phyloP scores from a whole-genome alignment of 2,329 filamentous ascomycete species.

The Atkinsonella hypoxylon region DNA sequence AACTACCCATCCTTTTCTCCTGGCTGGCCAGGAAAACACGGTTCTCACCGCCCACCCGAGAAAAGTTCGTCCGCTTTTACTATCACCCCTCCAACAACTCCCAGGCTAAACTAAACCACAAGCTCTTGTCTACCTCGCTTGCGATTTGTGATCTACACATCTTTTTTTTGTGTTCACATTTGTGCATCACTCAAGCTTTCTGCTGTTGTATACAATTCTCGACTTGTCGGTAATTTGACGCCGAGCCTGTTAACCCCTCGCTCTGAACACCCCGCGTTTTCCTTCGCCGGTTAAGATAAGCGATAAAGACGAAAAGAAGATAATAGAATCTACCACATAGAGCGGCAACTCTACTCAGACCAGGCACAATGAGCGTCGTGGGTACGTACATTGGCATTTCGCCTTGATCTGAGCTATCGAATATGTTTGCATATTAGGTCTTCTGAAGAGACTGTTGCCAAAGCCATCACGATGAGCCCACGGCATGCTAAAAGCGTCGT shows the following conservation, averaged over 20 bases:
- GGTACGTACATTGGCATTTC: slow-evolving; percentile 25
- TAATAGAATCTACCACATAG: background rate
- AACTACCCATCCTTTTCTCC: background rate
- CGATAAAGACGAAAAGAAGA: slow-evolving; percentile 4
- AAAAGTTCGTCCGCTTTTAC: slow-evolving; percentile 1
- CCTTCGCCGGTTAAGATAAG: slow-evolving; percentile 3
- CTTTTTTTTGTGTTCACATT: background rate
- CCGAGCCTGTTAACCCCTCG: background rate
- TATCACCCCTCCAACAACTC: background rate
- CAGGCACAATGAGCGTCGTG: slow-evolving; percentile 42
- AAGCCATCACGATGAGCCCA: too few species aligned
- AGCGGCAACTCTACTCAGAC: slow-evolving; percentile 13
- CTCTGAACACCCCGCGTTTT: slow-evolving; percentile 1
- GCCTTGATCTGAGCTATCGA: too few species aligned
- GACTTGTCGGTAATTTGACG: background rate
- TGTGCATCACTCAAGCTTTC: background rate
- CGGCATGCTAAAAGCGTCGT: too few species aligned
- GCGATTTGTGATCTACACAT: background rate
- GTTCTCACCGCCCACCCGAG: slow-evolving; percentile 4
- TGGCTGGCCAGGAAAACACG: background rate
- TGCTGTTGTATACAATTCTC: background rate
- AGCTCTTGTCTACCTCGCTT: background rate
- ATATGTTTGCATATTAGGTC: too few species aligned
- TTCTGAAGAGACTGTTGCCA: too few species aligned
- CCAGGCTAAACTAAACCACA: background rate